Percentiles rank a stretch among this genome's conserved stretches.
phyloP scores from a whole-genome alignment of 2,329 filamentous ascomycete species.

The Botrytis hyacinthi region DNA sequence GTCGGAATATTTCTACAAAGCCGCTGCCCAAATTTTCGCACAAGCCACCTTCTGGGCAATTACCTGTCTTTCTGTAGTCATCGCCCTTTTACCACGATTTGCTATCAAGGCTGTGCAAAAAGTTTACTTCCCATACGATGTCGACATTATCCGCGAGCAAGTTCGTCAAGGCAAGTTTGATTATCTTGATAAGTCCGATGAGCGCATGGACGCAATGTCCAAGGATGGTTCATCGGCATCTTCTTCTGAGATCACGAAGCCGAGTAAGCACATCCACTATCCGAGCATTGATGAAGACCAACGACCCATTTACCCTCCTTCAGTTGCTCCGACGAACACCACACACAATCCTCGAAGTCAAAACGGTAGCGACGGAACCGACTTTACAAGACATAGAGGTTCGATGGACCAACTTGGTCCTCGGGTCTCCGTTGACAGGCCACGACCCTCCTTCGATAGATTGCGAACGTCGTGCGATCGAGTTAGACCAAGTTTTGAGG shows the following conservation, averaged over 20 bases:
- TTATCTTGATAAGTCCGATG: slow-evolving; percentile 51
- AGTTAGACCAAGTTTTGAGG: slow-evolving; percentile 79
- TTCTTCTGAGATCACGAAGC: slow-evolving; percentile 55
- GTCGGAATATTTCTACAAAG: slow-evolving; percentile 72
- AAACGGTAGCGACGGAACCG: slow-evolving; percentile 91
- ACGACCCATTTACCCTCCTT: slow-evolving; percentile 90
- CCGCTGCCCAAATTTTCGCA: slow-evolving; percentile 75
- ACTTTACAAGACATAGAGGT: slow-evolving; percentile 69
- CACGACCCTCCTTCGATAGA: slow-evolving; percentile 83
- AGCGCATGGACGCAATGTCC: slow-evolving; percentile 40
- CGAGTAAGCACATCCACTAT: slow-evolving; percentile 54
- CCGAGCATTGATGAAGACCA: slow-evolving; percentile 79
- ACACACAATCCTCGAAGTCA: slow-evolving; percentile 80
- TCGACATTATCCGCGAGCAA: slow-evolving; percentile 95
- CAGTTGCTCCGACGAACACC: slow-evolving; percentile 71
- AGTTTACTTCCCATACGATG: slow-evolving; percentile 86
- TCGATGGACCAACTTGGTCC: slow-evolving; percentile 51
- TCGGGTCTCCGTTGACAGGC: slow-evolving; percentile 49
- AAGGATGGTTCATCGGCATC: slow-evolving; percentile 49
- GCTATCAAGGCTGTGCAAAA: slow-evolving; percentile 86
- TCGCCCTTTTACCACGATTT: slow-evolving; percentile 86
- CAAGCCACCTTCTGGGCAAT: slow-evolving; percentile 85
- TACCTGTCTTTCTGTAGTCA: slow-evolving; percentile 72
- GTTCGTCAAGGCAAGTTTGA: slow-evolving; percentile 79
- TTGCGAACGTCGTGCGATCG: slow-evolving; percentile 85